These are phyloP conservation scores for Alternaria brassicae DNA, from an alignment of 2,329 filamentous ascomycete species.

Conservation along the genomic window DNA sequence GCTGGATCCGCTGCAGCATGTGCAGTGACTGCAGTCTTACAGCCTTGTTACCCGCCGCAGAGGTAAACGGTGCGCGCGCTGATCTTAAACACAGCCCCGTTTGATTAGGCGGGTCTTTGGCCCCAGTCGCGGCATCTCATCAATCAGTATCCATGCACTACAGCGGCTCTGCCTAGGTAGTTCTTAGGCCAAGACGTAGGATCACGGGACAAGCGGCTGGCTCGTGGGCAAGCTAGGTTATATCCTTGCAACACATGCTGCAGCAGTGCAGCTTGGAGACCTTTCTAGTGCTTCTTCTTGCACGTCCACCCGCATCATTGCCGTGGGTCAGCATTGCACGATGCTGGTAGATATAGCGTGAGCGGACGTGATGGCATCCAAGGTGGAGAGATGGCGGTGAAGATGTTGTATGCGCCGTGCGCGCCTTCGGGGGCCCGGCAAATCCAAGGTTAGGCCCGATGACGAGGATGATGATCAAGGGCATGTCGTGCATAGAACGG, in stretches of 20 bases:
- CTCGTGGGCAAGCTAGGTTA: constrained; percentile 6
- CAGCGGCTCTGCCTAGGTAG: constrained; percentile 9
- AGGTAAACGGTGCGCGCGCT: constrained; percentile 17
- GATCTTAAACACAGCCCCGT: constrained; percentile 2
- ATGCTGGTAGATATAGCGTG: constrained; percentile 9
- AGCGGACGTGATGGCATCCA: neutral
- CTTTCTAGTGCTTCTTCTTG: neutral
- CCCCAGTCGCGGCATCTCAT: constrained; percentile 11
- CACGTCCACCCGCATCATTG: neutral
- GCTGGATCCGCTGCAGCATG: constrained; percentile 10
- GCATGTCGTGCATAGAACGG: constrained; percentile 22
- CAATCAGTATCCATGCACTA: constrained; percentile 7
- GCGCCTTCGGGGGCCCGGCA: constrained; percentile 29
- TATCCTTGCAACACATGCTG: constrained; percentile 5
- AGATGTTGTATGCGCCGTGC: constrained; percentile 19
- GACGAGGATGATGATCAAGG: constrained; percentile 16
- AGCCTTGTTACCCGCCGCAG: constrained; percentile 12
- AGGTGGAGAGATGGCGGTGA: constrained; percentile 30
- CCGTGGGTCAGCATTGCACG: constrained; percentile 8
- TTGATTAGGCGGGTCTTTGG: constrained; percentile 8
- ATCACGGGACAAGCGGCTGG: constrained; percentile 12
- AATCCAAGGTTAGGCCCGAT: constrained; percentile 17
- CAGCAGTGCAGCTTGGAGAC: constrained; percentile 1
- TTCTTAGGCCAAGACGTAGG: constrained; percentile 2
- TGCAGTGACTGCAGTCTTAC: constrained; percentile 10